Conservation (phyloP, 148 eudicot genomes). For the Simmondsia chinensis region DNA sequence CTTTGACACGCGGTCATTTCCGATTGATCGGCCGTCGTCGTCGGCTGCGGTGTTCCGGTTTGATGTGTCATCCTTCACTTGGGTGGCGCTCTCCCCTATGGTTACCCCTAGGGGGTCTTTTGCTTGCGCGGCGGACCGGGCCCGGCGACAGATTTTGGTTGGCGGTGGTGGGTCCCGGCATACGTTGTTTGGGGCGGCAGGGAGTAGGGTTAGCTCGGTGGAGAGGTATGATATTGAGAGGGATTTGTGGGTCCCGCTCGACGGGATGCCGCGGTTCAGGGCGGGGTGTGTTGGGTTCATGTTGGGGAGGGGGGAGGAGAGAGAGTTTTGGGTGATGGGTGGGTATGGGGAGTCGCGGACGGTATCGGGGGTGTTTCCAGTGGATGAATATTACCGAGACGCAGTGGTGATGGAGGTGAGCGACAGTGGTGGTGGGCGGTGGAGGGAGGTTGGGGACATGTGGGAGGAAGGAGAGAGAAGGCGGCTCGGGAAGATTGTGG, state of each 20-base stretch:
- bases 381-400: too few relatives aligned
- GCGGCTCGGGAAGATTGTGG: slow-evolving; percentile 68
- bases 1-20: slow-evolving; percentile 75
- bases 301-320: slow-evolving; percentile 24
- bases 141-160: slow-evolving; percentile 43
- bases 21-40: slow-evolving; percentile 64
- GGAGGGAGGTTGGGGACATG: slow-evolving; percentile 91
- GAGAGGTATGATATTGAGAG: slow-evolving; percentile 72
- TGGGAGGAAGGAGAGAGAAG: slow-evolving; percentile 65
- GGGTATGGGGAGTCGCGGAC: too few relatives aligned
- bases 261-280: slow-evolving; percentile 57
- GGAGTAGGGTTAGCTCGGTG: slow-evolving; percentile 63
- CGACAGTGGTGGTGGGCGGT: slow-evolving; percentile 18
- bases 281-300: slow-evolving; percentile 94
- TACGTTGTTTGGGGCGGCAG: slow-evolving; percentile 74
- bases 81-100: slow-evolving; percentile 56
- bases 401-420: slow-evolving; percentile 35
- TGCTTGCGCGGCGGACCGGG: slow-evolving; percentile 47
- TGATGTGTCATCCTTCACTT: slow-evolving; percentile 13
- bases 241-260: slow-evolving; percentile 67
- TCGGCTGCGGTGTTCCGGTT: slow-evolving; percentile 36
- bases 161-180: slow-evolving; percentile 95
- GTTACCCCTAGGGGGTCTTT: slow-evolving; percentile 73
- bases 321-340: too few relatives aligned
- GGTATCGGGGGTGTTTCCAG: too few relatives aligned